Conservation (phyloP, 495 filamentous ascomycete genomes). For the Pyrenula massariospora region DNA sequence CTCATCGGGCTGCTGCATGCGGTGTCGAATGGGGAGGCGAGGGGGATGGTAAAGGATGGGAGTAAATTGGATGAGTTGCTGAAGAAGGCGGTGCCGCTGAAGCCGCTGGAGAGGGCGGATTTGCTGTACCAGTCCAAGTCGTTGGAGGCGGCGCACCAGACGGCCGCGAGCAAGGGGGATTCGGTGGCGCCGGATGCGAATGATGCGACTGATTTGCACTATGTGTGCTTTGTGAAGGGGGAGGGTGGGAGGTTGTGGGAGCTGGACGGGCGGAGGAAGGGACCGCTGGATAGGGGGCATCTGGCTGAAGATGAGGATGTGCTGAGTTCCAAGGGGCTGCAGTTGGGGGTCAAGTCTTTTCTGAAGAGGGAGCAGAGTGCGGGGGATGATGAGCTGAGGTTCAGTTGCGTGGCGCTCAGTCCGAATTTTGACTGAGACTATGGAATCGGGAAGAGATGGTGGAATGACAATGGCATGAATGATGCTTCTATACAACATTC, state of each 20-base stretch:
- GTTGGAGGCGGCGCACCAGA: conserved; percentile 60
- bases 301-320: conserved; percentile 51
- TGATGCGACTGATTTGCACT: conserved; percentile 66
- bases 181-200: conserved; percentile 56
- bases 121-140: conserved; percentile 61
- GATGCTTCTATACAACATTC: no score
- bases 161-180: conserved; percentile 60
- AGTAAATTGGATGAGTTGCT: conserved; percentile 36
- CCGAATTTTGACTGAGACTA: conserved; percentile 43
- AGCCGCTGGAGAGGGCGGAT: conserved; percentile 47
- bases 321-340: conserved; percentile 52
- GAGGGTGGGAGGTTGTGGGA: conserved; percentile 67
- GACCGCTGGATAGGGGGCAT: conserved; percentile 48
- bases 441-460: background rate
- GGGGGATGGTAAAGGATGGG: conserved; percentile 26
- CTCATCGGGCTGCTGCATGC: conserved; percentile 73
- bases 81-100: conserved; percentile 26
- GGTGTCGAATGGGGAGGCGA: conserved; percentile 48
- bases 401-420: conserved; percentile 63
- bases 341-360: conserved; percentile 46
- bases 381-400: conserved; percentile 56
- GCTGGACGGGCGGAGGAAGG: conserved; percentile 68
- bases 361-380: conserved; percentile 45
- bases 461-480: no score
- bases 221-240: conserved; percentile 75